Percentiles rank a stretch among this genome's conserved stretches.
Conservation (phyloP, 352 stramenopile genomes). For the Globisporangium sylvaticum region DNA sequence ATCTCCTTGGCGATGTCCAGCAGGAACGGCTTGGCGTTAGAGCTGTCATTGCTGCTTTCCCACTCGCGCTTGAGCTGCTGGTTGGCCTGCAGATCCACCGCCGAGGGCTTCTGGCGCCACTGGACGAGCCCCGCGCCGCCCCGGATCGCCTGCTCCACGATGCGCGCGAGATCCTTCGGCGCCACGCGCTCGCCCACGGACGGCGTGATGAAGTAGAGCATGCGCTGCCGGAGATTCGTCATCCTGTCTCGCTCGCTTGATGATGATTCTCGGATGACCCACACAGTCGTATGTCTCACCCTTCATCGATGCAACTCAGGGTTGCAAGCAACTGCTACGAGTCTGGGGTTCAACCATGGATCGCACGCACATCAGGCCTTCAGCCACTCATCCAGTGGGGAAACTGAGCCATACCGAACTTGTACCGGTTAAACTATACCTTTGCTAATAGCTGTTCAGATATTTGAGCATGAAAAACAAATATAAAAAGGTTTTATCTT, state of each 20-base stretch:
- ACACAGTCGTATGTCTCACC: neutral
- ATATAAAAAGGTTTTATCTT: no score
- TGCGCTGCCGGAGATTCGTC: slow-evolving; percentile 9
- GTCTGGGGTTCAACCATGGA: neutral
- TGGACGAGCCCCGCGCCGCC: slow-evolving; percentile 48
- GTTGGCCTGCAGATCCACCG: slow-evolving; percentile 23
- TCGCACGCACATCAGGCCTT: neutral
- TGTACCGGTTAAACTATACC: neutral
- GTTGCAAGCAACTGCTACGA: neutral
- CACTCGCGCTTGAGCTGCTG: slow-evolving; percentile 24
- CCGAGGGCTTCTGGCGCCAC: slow-evolving; percentile 48
- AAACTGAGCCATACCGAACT: neutral
- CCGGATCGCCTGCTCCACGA: slow-evolving; percentile 40
- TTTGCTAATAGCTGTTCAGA: neutral
- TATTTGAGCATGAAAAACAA: no score
- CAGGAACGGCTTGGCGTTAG: slow-evolving; percentile 24
- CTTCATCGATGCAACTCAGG: neutral
- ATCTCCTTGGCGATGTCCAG: slow-evolving; percentile 32
- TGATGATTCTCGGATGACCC: neutral
- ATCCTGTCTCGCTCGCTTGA: neutral
- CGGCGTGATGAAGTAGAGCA: slow-evolving; percentile 67
- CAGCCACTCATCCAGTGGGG: neutral
- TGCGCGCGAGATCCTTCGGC: slow-evolving; percentile 21
- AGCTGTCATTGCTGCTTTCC: slow-evolving; percentile 12
- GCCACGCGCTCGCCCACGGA: slow-evolving; percentile 27